A percentile compares a stretch with the other conserved stretches of the same genome.
Evolutionary conservation across 768 basidiomycete species (phyloP).

Genomic region (Tulasnella sp.): DNA sequence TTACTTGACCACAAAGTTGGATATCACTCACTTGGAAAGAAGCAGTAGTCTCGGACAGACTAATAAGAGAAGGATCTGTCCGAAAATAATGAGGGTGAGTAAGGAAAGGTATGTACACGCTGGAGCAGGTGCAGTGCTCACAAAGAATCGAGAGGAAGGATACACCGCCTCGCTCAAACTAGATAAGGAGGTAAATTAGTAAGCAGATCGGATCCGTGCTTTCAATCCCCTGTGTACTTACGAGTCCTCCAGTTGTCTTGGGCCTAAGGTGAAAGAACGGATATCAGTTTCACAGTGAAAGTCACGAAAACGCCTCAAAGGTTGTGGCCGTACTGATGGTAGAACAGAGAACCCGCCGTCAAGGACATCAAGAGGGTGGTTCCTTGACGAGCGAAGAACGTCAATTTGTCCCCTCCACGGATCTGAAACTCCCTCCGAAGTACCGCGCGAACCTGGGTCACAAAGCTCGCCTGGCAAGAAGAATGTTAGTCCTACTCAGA

Average conservation of each 20-base stretch:
- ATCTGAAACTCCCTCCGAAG: background rate
- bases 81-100: too few relatives aligned
- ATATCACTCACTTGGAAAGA: too few relatives aligned
- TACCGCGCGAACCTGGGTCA: background rate
- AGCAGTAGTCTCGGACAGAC: too few relatives aligned
- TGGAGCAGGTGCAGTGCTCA: constrained; percentile 3
- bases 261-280: too few relatives aligned
- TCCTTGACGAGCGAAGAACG: background rate
- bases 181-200: constrained; percentile 30
- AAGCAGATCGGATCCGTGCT: too few relatives aligned
- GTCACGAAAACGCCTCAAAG: background rate
- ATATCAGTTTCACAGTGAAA: constrained; percentile 18
- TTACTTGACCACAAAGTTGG: too few relatives aligned
- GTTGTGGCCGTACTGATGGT: constrained; percentile 29
- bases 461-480: background rate
- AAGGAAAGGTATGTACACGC: too few relatives aligned
- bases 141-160: constrained; percentile 28
- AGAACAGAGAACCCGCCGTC: constrained; percentile 26
- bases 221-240: constrained; percentile 22
- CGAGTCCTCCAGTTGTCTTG: too few relatives aligned
- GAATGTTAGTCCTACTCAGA: too few relatives aligned
- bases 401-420: background rate
- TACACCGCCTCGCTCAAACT: constrained; percentile 33
- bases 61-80: too few relatives aligned
- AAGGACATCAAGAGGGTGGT: constrained; percentile 9